A percentile compares a stretch with the other conserved stretches of the same genome.
Evolutionary conservation across 257 asterid species (phyloP).

Genomic region (Echites panduratus): DNA sequence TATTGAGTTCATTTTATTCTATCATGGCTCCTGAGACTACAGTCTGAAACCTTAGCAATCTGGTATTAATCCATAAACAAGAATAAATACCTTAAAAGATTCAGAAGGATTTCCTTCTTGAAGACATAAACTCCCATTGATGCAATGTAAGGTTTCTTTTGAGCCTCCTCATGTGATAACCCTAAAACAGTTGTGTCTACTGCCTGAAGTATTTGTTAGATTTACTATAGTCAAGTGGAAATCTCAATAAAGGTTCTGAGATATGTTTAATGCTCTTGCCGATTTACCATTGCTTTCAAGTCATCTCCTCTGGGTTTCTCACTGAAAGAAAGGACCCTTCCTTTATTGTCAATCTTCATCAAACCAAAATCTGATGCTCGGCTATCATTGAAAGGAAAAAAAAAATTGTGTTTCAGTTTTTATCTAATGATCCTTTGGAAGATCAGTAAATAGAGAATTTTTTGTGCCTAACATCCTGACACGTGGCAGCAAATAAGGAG

Average conservation of each 20-base stretch:
- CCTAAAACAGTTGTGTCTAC: constrained; percentile 91
- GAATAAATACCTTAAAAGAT: constrained; percentile 58
- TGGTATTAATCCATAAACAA: background rate
- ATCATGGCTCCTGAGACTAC: constrained; percentile 5
- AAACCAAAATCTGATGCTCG: constrained; percentile 96
- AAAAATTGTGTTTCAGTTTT: constrained; percentile 9
- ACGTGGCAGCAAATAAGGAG: no score
- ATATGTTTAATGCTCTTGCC: constrained; percentile 12
- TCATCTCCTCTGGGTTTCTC: constrained; percentile 83
- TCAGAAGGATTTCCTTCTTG: constrained; percentile 88
- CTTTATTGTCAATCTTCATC: constrained; percentile 83
- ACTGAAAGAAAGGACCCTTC: constrained; percentile 70
- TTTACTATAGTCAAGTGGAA: constrained; percentile 8
- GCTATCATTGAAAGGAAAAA: constrained; percentile 45
- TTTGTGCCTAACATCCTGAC: no score
- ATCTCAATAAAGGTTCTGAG: constrained; percentile 8
- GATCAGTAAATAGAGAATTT: background rate
- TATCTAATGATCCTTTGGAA: background rate
- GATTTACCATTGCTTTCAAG: constrained; percentile 83
- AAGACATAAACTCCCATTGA: constrained; percentile 98
- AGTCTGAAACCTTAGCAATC: constrained; percentile 5
- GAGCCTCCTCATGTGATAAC: constrained; percentile 77
- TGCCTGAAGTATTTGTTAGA: constrained; percentile 48
- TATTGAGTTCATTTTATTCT: constrained; percentile 14
- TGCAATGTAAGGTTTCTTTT: constrained; percentile 88